Evolutionary conservation across 768 basidiomycete species (phyloP).

Genomic region (Lactarius psammicola): DNA sequence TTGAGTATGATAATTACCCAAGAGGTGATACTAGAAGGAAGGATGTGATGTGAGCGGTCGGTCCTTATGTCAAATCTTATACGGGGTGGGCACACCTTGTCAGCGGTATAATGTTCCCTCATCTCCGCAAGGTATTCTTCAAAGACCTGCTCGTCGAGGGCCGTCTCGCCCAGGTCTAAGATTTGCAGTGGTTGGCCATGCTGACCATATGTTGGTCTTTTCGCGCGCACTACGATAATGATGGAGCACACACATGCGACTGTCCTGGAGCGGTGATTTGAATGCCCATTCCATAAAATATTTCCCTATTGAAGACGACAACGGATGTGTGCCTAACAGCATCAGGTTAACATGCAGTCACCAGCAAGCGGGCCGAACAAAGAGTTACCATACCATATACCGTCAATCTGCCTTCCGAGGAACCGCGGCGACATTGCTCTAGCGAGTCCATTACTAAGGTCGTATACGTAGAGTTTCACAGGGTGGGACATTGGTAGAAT

Average conservation of each 20-base stretch:
- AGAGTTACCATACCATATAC: slow-evolving; percentile 87
- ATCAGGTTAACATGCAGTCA: slow-evolving; percentile 11
- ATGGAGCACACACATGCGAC: slow-evolving; percentile 64
- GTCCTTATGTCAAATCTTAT: neutral
- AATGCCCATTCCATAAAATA: slow-evolving; percentile 92
- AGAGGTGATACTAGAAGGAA: slow-evolving; percentile 70
- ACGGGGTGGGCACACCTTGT: slow-evolving; percentile 57
- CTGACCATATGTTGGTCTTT: slow-evolving; percentile 37
- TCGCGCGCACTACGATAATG: neutral
- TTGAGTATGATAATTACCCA: slow-evolving; percentile 50
- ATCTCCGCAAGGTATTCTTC: slow-evolving; percentile 78
- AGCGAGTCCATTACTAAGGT: slow-evolving; percentile 86
- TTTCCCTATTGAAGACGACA: slow-evolving; percentile 80
- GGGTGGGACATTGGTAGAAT: slow-evolving; percentile 27
- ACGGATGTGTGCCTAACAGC: slow-evolving; percentile 83
- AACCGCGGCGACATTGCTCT: slow-evolving; percentile 73
- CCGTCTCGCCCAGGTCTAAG: slow-evolving; percentile 75
- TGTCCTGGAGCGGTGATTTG: slow-evolving; percentile 64
- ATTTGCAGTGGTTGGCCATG: slow-evolving; percentile 72
- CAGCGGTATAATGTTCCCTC: slow-evolving; percentile 79
- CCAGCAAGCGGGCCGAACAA: neutral
- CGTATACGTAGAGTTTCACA: slow-evolving; percentile 88
- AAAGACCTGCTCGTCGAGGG: slow-evolving; percentile 82
- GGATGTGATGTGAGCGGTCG: neutral
- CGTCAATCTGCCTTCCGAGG: slow-evolving; percentile 87